phyloP scores from a whole-genome alignment of 2,329 filamentous ascomycete species.

The Pleoardoris graminearum region DNA sequence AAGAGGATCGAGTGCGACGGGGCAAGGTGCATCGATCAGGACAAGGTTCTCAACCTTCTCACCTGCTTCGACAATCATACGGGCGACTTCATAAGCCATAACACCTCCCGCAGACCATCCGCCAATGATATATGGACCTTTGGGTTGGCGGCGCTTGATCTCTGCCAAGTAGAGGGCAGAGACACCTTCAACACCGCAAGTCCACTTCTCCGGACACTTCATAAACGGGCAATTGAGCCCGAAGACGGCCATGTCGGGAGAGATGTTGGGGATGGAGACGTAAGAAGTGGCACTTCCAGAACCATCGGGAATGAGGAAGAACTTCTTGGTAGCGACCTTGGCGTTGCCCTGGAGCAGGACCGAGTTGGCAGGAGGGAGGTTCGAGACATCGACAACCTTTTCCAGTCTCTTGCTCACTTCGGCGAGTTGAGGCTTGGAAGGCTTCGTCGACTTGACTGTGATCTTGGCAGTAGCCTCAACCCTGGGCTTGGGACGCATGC shows the following conservation, averaged over 20 bases:
- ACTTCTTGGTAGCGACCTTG: slow-evolving; percentile 59
- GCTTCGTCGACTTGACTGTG: slow-evolving; percentile 18
- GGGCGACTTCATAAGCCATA: slow-evolving; percentile 56
- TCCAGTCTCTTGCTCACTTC: slow-evolving; percentile 55
- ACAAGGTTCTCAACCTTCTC: slow-evolving; percentile 57
- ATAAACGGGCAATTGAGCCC: slow-evolving; percentile 72
- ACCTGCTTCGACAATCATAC: slow-evolving; percentile 53
- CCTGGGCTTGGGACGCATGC: slow-evolving; percentile 54
- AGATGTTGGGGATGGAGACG: slow-evolving; percentile 61
- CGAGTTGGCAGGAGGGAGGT: slow-evolving; percentile 56
- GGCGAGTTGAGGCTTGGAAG: slow-evolving; percentile 46
- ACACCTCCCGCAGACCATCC: slow-evolving; percentile 62
- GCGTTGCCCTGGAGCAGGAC: slow-evolving; percentile 62
- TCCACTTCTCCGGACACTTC: slow-evolving; percentile 68
- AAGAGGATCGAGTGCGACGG: slow-evolving; percentile 55
- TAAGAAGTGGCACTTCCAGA: slow-evolving; percentile 69
- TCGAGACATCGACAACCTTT: slow-evolving; percentile 46
- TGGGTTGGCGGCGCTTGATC: slow-evolving; percentile 70
- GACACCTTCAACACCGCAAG: slow-evolving; percentile 67
- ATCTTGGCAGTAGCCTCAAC: slow-evolving; percentile 30
- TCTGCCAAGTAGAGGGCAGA: slow-evolving; percentile 68
- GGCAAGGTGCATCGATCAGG: slow-evolving; percentile 59
- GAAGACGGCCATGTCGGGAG: slow-evolving; percentile 55
- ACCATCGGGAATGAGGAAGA: slow-evolving; percentile 57
- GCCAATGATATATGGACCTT: slow-evolving; percentile 61